These are phyloP conservation scores for Pichia paraexigua DNA, from an alignment of 805 yeast genomes.

Conservation along the genomic window DNA sequence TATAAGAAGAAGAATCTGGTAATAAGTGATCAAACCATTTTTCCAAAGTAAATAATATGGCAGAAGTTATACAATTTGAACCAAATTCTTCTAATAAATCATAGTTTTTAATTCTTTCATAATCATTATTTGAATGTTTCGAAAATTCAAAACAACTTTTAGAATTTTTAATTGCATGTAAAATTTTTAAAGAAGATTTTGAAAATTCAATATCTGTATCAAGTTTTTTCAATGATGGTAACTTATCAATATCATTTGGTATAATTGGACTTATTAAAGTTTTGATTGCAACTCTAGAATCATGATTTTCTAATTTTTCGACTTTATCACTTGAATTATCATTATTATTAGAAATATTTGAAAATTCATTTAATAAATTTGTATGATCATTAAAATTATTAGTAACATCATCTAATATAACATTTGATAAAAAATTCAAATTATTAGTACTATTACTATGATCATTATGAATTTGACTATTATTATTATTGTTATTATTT, in stretches of 20 bases:
- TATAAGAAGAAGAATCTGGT: constrained; percentile 46
- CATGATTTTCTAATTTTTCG: constrained; percentile 17
- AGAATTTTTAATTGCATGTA: constrained; percentile 50
- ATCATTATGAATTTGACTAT: not conserved
- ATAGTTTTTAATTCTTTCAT: constrained; percentile 12
- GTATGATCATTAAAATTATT: not conserved
- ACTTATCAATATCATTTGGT: constrained; percentile 15
- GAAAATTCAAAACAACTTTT: constrained; percentile 49
- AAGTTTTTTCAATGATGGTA: constrained; percentile 21
- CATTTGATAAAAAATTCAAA: constrained; percentile 20
- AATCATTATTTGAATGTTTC: constrained; percentile 1
- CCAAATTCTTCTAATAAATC: constrained; percentile 54
- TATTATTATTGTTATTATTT: no score
- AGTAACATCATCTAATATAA: constrained; percentile 15
- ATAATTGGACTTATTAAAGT: constrained; percentile 36
- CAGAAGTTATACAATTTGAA: constrained; percentile 41
- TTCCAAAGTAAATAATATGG: constrained; percentile 57
- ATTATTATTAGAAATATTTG: constrained; percentile 6
- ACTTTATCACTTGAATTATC: constrained; percentile 11
- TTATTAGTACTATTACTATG: constrained; percentile 9
- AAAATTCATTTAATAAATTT: not conserved
- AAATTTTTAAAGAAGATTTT: constrained; percentile 23
- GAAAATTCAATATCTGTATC: constrained; percentile 21
- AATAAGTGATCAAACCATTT: constrained; percentile 49
- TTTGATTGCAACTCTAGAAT: constrained; percentile 40